Evolutionary conservation across 2,329 filamentous ascomycete species (phyloP), one percentile per base, ranked within the genome.

Genomic region (Fusarium oxysporum): DNA sequence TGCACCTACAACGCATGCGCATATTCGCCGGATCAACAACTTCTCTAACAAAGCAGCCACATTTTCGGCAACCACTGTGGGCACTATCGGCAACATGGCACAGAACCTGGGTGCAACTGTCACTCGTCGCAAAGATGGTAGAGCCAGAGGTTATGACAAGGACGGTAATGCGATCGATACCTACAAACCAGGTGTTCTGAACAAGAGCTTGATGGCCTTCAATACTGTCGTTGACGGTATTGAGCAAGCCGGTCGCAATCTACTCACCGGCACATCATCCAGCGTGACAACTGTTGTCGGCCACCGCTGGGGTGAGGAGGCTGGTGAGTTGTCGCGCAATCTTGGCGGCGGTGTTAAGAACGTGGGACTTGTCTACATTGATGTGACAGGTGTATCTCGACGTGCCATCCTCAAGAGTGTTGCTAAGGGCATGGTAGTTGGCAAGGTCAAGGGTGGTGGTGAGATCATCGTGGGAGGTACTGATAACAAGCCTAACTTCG

Each of bases 161-260:
- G 90, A 95, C 68, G 93, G 93, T 40, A 90, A 91, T 57, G 86
- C 87, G 8, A 79, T 89, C 11, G 85, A 87, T 4, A 82, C 81
- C 23, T 97, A 96, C 84, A 97, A 97, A 83, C 96, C 96, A 0
- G 96, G 96, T 9, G 84, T 99, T 35, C 84, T 99, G 74, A 99
- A 99, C 85, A 98, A 97, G 87, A 95, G 92, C 71, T 86, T 99
- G 85, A 98, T 99, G 85, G 96, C 96, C 0, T 98, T 98, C 81
- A 94, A 93, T 43, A 99, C 96, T 0, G 90, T 99, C 48, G 93
- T 95, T 30, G 96, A 99, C 78, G 96, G 96, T 41, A 93, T 98
- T 65, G 95, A 97, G 75, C 92, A 97, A 75, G 93, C 94, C 4
- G 93, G 94, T 3, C 92, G 92, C 59, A 93, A 90, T 70, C 85